These are phyloP conservation scores for Leccinum angustisporum DNA, from an alignment of 1,284 basidiomycete genomes.

Conservation along the genomic window DNA sequence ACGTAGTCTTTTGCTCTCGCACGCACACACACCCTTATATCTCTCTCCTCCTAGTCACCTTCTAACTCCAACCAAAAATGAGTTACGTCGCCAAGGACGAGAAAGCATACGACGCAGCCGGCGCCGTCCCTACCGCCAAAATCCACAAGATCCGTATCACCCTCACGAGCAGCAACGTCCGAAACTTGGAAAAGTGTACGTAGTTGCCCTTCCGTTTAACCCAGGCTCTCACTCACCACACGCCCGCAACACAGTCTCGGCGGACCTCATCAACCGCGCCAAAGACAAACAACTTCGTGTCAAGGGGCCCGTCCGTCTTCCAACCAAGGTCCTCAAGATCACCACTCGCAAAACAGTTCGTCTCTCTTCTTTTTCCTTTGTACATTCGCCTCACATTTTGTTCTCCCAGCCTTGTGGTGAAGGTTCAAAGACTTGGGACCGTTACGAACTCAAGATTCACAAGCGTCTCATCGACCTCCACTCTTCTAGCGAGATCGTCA, in stretches of 20 bases:
- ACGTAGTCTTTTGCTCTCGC: slow-evolving; percentile 7
- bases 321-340: slow-evolving; percentile 98
- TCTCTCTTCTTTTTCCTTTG: too few species aligned
- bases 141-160: slow-evolving; percentile 99
- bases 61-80: slow-evolving; percentile 83
- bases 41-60: slow-evolving; percentile 59
- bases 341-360: slow-evolving; percentile 96
- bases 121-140: slow-evolving; percentile 85
- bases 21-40: slow-evolving; percentile 8
- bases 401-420: slow-evolving; percentile 91
- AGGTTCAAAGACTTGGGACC: slow-evolving; percentile 99
- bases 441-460: slow-evolving; percentile 99
- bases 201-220: too few species aligned
- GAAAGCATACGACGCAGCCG: slow-evolving; percentile 95
- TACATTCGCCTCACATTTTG: slow-evolving; percentile 4
- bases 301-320: slow-evolving; percentile 98
- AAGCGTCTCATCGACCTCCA: slow-evolving; percentile 99
- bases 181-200: slow-evolving; percentile 97
- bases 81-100: slow-evolving; percentile 99
- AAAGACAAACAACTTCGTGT: slow-evolving; percentile 99
- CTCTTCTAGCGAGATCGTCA: slow-evolving; percentile 98
- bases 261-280: slow-evolving; percentile 96
- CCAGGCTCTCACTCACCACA: too few species aligned
- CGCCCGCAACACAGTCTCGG: slow-evolving; percentile 70
- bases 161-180: slow-evolving; percentile 96